These are phyloP conservation scores for Trichoderma brevicompactum DNA, from an alignment of 2,329 filamentous ascomycete genomes.

Conservation along the genomic window DNA sequence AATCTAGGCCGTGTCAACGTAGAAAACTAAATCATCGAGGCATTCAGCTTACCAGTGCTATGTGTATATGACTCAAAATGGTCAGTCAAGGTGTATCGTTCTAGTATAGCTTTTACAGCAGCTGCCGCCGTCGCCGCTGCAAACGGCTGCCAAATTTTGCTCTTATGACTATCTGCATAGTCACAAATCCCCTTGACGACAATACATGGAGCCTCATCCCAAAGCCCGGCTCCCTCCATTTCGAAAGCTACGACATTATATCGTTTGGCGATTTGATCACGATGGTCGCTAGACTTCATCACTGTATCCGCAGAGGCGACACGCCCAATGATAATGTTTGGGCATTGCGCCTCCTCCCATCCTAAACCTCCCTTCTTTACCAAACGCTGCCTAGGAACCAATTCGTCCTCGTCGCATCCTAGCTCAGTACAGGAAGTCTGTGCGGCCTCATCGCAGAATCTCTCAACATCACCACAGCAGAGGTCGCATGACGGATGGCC, in stretches of 20 bases:
- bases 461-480: not conserved
- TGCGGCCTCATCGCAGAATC: not conserved
- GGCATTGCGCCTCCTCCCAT: not conserved
- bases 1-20: not conserved
- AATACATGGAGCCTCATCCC: constrained; percentile 39
- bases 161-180: constrained; percentile 47
- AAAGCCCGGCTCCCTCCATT: constrained; percentile 40
- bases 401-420: not conserved
- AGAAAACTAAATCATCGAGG: rapidly evolving
- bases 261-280: constrained; percentile 40
- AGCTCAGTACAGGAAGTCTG: not conserved
- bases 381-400: not conserved
- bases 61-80: rapidly evolving
- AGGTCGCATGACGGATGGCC: not conserved
- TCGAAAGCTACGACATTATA: constrained; percentile 38
- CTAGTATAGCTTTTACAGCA: constrained; percentile 2
- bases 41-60: not conserved
- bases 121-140: constrained; percentile 29
- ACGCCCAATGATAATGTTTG: constrained; percentile 38
- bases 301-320: constrained; percentile 47
- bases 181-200: constrained; percentile 45
- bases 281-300: constrained; percentile 43
- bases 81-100: not conserved
- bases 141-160: constrained; percentile 39
- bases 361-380: not conserved